Conservation (phyloP, 164 flowering plant species). For the Nymphaea colorata region DNA sequence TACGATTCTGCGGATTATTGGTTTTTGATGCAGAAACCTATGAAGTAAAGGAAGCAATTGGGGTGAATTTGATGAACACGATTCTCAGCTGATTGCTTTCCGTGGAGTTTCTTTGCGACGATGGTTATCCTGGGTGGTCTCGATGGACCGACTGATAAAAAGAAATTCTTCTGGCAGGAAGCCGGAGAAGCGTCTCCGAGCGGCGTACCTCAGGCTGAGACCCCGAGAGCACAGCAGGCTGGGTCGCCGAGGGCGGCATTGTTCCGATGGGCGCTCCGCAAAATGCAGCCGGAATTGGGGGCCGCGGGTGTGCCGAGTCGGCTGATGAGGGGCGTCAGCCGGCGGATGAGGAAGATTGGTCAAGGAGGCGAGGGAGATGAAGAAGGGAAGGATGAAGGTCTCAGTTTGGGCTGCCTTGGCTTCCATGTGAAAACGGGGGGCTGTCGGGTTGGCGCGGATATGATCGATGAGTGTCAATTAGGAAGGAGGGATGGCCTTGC, state of each 20-base stretch:
- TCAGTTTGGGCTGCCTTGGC: conserved; percentile 49
- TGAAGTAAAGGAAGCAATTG: background rate
- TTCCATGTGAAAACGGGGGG: conserved; percentile 76
- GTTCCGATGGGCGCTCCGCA: background rate
- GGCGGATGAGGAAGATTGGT: conserved; percentile 46
- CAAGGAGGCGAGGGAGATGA: conserved; percentile 24
- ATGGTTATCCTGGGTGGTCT: background rate
- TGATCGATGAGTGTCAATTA: conserved; percentile 7
- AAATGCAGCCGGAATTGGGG: conserved; percentile 33
- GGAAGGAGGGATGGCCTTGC: conserved; percentile 33
- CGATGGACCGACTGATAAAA: background rate
- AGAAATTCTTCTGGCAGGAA: background rate
- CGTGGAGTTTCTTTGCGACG: background rate
- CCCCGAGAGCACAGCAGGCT: background rate
- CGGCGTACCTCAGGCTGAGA: background rate
- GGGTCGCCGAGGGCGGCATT: background rate
- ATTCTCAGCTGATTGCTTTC: background rate
- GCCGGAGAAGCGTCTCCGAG: background rate
- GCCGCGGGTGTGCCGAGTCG: conserved; percentile 55
- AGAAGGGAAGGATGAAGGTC: conserved; percentile 32
- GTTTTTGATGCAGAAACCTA: background rate
- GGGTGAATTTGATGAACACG: background rate
- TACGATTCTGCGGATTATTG: background rate
- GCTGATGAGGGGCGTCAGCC: conserved; percentile 60
- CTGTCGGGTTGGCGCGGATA: conserved; percentile 88